These are phyloP conservation scores for Annona cherimola DNA, from an alignment of 164 flowering plant genomes.

Conservation along the genomic window DNA sequence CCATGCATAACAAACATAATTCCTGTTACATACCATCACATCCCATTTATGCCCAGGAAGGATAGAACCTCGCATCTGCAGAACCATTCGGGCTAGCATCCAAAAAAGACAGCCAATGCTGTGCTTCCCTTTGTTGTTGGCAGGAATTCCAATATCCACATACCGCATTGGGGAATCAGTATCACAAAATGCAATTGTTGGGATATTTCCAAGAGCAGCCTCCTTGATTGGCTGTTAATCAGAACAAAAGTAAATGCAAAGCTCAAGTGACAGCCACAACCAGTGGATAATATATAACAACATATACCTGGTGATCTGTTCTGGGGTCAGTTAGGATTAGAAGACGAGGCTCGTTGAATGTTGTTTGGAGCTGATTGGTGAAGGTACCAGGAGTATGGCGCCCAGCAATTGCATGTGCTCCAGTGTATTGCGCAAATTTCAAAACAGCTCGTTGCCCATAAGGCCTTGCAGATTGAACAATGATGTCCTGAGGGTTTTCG, in stretches of 20 bases:
- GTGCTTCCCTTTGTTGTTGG: conserved; percentile 90
- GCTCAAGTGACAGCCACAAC: neutral
- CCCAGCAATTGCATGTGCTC: conserved; percentile 79
- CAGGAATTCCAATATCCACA: conserved; percentile 87
- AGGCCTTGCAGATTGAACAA: conserved; percentile 91
- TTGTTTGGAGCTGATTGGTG: conserved; percentile 82
- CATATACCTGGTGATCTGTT: conserved; percentile 43
- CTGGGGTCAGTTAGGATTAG: conserved; percentile 86
- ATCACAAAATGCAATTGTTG: conserved; percentile 88
- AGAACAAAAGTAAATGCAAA: neutral
- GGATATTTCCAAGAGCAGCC: conserved; percentile 76
- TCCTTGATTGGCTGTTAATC: conserved; percentile 77
- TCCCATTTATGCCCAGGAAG: conserved; percentile 73
- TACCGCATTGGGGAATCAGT: conserved; percentile 83
- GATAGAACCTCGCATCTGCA: conserved; percentile 79
- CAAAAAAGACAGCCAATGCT: conserved; percentile 88
- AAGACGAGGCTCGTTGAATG: conserved; percentile 74
- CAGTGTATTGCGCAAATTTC: conserved; percentile 79
- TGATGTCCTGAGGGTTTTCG: conserved; percentile 80
- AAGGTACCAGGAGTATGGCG: conserved; percentile 91
- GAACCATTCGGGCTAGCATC: conserved; percentile 83
- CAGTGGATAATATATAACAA: neutral
- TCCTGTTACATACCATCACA: conserved; percentile 37
- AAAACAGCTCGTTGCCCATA: conserved; percentile 89
- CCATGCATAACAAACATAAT: neutral